These are phyloP conservation scores for Begonia loranthoides DNA, from an alignment of 306 rosid genomes.

Conservation along the genomic window DNA sequence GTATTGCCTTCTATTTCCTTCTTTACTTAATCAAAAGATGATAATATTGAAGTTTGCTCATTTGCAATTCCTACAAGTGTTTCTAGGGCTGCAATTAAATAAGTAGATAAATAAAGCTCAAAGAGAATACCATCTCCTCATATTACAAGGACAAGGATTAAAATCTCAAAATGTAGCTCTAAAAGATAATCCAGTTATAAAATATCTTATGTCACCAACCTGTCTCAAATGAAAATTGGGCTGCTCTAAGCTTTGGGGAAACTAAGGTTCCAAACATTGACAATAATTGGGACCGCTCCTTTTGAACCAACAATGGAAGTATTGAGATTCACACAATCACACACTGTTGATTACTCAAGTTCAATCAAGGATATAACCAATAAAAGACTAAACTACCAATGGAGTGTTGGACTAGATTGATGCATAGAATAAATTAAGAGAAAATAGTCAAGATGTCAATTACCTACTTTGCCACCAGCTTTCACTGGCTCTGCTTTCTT, in stretches of 20 bases:
- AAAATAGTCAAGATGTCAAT: neutral
- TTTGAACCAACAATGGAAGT: conserved; percentile 31
- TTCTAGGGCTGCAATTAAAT: conserved; percentile 41
- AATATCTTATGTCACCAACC: conserved; percentile 22
- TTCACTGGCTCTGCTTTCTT: conserved; percentile 18
- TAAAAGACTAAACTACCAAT: neutral
- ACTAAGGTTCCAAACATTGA: conserved; percentile 63
- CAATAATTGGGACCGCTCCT: conserved; percentile 48
- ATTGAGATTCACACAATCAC: conserved; percentile 9
- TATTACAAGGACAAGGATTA: too few relatives aligned
- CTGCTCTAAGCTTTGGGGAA: conserved; percentile 78
- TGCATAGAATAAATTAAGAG: neutral
- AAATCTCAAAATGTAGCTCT: too few relatives aligned
- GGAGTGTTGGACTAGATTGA: neutral
- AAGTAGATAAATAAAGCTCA: neutral
- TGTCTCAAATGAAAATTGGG: conserved; percentile 78
- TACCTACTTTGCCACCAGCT: conserved; percentile 34
- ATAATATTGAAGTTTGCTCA: conserved; percentile 37
- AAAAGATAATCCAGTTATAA: too few relatives aligned
- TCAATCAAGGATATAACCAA: neutral
- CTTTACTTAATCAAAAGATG: conserved; percentile 36
- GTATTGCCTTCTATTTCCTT: conserved; percentile 28
- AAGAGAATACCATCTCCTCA: neutral
- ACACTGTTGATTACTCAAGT: conserved; percentile 3
- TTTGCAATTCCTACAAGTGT: conserved; percentile 65